A percentile compares a stretch with the other conserved stretches of the same genome.
Conservation (phyloP, 176 grass and related monocot genomes). For the Canna indica region DNA sequence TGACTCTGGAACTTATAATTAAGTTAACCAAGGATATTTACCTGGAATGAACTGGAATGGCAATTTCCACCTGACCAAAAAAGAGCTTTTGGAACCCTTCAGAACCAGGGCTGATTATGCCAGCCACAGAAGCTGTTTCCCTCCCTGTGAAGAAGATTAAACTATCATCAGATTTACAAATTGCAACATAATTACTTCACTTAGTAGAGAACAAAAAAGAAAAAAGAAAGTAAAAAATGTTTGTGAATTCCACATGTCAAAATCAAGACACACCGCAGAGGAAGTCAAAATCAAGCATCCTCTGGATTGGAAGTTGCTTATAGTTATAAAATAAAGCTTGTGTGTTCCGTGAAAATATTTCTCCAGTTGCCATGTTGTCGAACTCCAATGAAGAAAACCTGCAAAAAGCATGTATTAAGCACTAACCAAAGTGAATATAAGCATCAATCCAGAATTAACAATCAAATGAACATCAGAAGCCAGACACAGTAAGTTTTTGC, state of each 20-base stretch:
- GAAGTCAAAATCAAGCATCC: constrained; percentile 99
- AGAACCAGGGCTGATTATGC: constrained; percentile 97
- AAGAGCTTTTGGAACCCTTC: constrained; percentile 99
- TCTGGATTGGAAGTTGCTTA: constrained; percentile 97
- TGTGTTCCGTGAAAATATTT: constrained; percentile 98
- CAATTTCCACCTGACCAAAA: constrained; percentile 98
- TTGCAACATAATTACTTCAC: too few species aligned
- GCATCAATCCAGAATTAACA: too few species aligned
- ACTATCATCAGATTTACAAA: too few species aligned
- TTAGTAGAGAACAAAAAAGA: constrained; percentile 4
- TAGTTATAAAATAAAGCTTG: too few species aligned
- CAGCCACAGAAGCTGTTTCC: constrained; percentile 94
- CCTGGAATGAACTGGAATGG: constrained; percentile 92
- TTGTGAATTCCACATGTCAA: too few species aligned
- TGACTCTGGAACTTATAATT: too few species aligned
- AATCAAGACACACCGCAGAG: constrained; percentile 72
- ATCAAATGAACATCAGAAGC: too few species aligned
- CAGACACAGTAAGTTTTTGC: too few species aligned
- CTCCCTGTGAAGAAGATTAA: constrained; percentile 43
- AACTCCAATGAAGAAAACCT: too few species aligned
- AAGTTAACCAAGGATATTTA: too few species aligned
- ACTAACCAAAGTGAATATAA: too few species aligned
- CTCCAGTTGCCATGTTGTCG: constrained; percentile 89
- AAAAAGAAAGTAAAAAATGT: background rate
- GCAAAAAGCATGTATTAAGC: too few species aligned